Evolutionary conservation across 371 early-diverging fungal genomes (phyloP), one percentile per base, ranked within the genome.

Genomic region (Mucor sp.): DNA sequence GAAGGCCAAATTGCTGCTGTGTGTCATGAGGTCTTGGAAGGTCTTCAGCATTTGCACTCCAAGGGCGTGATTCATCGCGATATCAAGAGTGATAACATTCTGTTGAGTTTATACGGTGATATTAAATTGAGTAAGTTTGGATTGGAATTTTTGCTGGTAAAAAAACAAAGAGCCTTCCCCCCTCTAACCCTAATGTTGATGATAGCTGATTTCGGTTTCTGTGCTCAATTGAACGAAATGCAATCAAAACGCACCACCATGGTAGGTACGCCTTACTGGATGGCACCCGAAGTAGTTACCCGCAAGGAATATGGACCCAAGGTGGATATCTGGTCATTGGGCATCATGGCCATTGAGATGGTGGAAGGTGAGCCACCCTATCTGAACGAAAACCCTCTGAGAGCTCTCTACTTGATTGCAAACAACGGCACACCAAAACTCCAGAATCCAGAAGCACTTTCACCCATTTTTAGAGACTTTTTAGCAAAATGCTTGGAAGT

Each of bases 291-390:
- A 77, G 95, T 97, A 0, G 97, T 99, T 15, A 94, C 89, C 25
- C 87, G 93, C 35, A 95, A 94, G 70, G 95, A 92, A 68, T 97
- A 97, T 72, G 96, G 94, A 7, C 91, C 91, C 58, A 93, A 91
- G 74, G 96, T 96, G 32, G 99, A 99, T 76, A 89, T 98, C 35
- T 99, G 99, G 99, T 94, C 95, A 7, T 79, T 98, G n/a, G 99
- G 98, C 12, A 97, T 99, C 66, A 94, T 98, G 89, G 89, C 94
- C 4, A 96, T 97, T 66, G 97, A 98, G 80, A 92, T 96, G 93
- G 76, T 94, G 19, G 93, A 95, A 75, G 94, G 95, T 12, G 96
- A 95, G 71, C 97, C 97, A n/a, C 99, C 99, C 32, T 99, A 97
- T 74, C 78, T 97, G 33, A 92, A 96, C 63, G 96, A 96, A 74